Evolutionary conservation across 176 grass and related monocot genomes (phyloP).

Genomic region (Paspalum notatum): DNA sequence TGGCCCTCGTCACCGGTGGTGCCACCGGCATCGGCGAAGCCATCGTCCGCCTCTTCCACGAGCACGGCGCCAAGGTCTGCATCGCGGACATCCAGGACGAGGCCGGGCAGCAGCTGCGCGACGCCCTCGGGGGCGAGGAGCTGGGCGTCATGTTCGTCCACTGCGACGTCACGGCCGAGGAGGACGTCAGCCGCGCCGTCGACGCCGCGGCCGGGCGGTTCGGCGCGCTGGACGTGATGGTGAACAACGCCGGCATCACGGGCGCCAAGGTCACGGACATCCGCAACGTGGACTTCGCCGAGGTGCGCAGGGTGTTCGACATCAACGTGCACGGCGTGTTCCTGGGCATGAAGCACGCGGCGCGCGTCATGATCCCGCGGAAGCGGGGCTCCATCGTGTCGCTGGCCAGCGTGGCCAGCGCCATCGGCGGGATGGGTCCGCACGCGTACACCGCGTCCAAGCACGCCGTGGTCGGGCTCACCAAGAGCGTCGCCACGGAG

Average conservation of each 20-base stretch:
- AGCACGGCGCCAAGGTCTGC: slow-evolving; percentile 89
- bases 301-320: slow-evolving; percentile 69
- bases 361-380: slow-evolving; percentile 71
- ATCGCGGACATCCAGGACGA: slow-evolving; percentile 72
- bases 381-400: slow-evolving; percentile 71
- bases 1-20: slow-evolving; percentile 80
- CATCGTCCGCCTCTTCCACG: slow-evolving; percentile 73
- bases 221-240: slow-evolving; percentile 79
- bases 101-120: slow-evolving; percentile 55
- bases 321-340: slow-evolving; percentile 80
- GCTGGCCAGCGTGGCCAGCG: slow-evolving; percentile 59
- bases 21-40: slow-evolving; percentile 78
- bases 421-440: slow-evolving; percentile 62
- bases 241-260: slow-evolving; percentile 78
- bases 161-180: slow-evolving; percentile 70
- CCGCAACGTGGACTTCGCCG: slow-evolving; percentile 45
- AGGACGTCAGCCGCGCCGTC: slow-evolving; percentile 61
- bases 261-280: slow-evolving; percentile 74
- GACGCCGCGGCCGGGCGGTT: slow-evolving; percentile 55
- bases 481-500: slow-evolving; percentile 73
- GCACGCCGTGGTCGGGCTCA: slow-evolving; percentile 76
- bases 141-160: slow-evolving; percentile 54
- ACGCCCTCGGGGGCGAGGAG: slow-evolving; percentile 53
- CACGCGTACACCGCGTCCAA: slow-evolving; percentile 74
- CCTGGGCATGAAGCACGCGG: slow-evolving; percentile 88